Base-by-base conservation (phyloP, 805 yeast species). In the Ascoidea rubescens region DNA sequence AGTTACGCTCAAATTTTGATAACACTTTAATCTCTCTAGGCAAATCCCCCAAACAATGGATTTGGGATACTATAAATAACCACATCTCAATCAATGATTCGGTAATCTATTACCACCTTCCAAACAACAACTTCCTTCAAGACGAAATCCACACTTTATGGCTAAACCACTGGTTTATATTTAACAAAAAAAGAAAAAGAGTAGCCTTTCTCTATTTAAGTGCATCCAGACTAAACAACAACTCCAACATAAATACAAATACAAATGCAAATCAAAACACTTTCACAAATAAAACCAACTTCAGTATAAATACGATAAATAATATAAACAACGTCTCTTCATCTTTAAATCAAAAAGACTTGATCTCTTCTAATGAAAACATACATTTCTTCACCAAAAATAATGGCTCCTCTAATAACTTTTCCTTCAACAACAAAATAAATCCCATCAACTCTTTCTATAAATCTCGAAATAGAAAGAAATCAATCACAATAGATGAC, bases 111-210 rank as follows among this genome's bases (percentile, higher is more conserved):
- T 62, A 66, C 21, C 61, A 56, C 48, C 53, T 64, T n/a, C 71
- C 74, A 10, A 67, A 73, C 10, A 70, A 84, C 59, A 74, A 85
- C 6, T 82, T 84, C 46, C 60, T 79, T 50, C 86, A 83, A 60
- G 93, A 84, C 59, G 75, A 70, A 56, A 77, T 80, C 2, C 80
- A 80, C 3, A 70, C 73, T 3, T 62, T 78, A 33, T 87, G 93
- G 93, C 78, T 85, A 30, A 71, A 82, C 63, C 87, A 87, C 76
- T 91, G 95, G 84, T 93, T 93, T 65, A 79, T 91, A 48, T 89
- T 85, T 68, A 93, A 89, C 69, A 91, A 88, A 67, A 84, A 87
- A 62, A 79, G 85, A 68, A 91, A 91, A 68, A 78, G 98, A 56
- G 98, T 93, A 2, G 88, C 95, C 1, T 91, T 84, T 64, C 64